A percentile compares a stretch with the other conserved stretches of the same genome.
Conservation (phyloP, 2,329 filamentous ascomycete species). For the Aureobasidium lini region DNA sequence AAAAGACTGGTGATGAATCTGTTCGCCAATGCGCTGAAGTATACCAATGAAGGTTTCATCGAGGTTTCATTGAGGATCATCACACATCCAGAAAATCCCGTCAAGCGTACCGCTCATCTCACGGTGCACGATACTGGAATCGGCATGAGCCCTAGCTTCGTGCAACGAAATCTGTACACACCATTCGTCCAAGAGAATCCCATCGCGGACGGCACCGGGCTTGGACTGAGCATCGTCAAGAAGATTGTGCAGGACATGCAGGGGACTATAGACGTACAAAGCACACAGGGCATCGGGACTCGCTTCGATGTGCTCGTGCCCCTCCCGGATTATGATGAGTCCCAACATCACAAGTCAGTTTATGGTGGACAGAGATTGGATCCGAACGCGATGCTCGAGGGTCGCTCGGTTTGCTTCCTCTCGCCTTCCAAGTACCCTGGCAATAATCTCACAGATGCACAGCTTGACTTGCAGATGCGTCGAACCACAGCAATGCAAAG, state of each 20-base stretch:
- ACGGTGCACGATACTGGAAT: slow-evolving; percentile 25
- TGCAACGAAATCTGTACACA: slow-evolving; percentile 23
- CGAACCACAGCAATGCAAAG: not conserved
- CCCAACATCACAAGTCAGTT: too few species aligned
- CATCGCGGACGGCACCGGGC: slow-evolving; percentile 27
- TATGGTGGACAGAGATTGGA: not conserved
- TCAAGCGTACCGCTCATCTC: slow-evolving; percentile 3
- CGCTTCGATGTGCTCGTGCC: slow-evolving; percentile 7
- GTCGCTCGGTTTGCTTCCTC: not conserved
- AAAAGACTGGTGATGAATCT: slow-evolving; percentile 39
- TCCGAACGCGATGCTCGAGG: not conserved
- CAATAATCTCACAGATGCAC: not conserved
- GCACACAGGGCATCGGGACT: not conserved
- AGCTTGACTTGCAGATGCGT: not conserved
- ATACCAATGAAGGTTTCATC: slow-evolving; percentile 34
- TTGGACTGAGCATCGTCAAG: slow-evolving; percentile 29
- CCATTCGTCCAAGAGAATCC: slow-evolving; percentile 29
- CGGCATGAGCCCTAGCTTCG: slow-evolving; percentile 27
- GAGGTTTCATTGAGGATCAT: slow-evolving; percentile 18
- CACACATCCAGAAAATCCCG: not conserved
- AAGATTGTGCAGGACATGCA: slow-evolving; percentile 23
- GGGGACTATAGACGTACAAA: slow-evolving; percentile 18
- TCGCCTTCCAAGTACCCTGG: not conserved
- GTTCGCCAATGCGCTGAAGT: slow-evolving; percentile 42
- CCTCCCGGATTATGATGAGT: not conserved